Percentiles rank a stretch among this genome's conserved stretches.
phyloP scores from a whole-genome alignment of 2,329 filamentous ascomycete species.

The Pyrenochaeta sp. region DNA sequence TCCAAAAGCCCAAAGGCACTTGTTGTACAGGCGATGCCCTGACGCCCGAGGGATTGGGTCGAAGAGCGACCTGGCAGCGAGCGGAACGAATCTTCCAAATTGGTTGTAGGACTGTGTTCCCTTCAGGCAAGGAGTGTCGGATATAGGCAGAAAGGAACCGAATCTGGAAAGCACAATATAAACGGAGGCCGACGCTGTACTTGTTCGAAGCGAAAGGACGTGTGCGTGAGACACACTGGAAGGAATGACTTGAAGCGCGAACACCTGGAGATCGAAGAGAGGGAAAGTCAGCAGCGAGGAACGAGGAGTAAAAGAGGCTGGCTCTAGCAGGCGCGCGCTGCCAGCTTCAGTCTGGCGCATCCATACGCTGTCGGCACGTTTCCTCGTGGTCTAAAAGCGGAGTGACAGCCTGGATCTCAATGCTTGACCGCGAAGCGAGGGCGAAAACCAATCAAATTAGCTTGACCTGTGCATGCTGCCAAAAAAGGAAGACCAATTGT shows the following conservation, averaged over 20 bases:
- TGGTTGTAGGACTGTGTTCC: conserved; percentile 3
- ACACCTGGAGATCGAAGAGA: conserved; percentile 28
- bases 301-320: conserved; percentile 38
- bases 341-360: conserved; percentile 37
- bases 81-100: conserved; percentile 12
- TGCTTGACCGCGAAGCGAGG: conserved; percentile 31
- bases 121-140: conserved; percentile 13
- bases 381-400: conserved; percentile 45
- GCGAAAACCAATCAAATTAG: conserved; percentile 28
- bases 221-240: conserved; percentile 44
- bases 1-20: neutral
- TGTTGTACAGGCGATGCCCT: neutral
- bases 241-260: conserved; percentile 29
- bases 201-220: conserved; percentile 44
- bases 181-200: conserved; percentile 1
- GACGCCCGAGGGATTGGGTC: neutral
- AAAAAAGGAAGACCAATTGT: conserved; percentile 32
- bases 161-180: conserved; percentile 17
- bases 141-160: conserved; percentile 27
- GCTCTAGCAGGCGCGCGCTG: conserved; percentile 26
- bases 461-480: conserved; percentile 21
- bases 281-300: conserved; percentile 24
- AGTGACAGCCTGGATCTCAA: conserved; percentile 36
- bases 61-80: neutral
- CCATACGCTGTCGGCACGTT: conserved; percentile 32